Evolutionary conservation across 1,284 basidiomycete genomes (phyloP).

Genomic region (Kalmanozyma brasiliensis): DNA sequence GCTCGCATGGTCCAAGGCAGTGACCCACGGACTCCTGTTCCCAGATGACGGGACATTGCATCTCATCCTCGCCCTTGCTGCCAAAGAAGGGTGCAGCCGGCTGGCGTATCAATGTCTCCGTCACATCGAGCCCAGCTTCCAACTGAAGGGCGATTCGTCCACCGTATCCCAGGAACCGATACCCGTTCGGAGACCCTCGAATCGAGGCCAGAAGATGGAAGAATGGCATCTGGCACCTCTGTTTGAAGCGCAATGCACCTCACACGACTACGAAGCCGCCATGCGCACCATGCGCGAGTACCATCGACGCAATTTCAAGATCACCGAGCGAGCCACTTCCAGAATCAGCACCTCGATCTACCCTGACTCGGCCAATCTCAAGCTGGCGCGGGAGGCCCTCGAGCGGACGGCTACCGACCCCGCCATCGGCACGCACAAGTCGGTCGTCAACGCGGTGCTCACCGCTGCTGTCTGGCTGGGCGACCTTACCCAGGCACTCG

Average conservation of each 20-base stretch:
- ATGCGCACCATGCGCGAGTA: slow-evolving; percentile 26
- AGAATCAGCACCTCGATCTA: slow-evolving; percentile 37
- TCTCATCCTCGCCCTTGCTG: slow-evolving; percentile 37
- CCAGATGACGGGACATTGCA: slow-evolving; percentile 54
- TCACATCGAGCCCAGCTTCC: slow-evolving; percentile 21
- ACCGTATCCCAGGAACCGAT: not conserved
- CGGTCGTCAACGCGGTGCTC: slow-evolving; percentile 38
- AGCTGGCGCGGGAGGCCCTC: slow-evolving; percentile 26
- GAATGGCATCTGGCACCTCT: slow-evolving; percentile 57
- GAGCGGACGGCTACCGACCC: slow-evolving; percentile 5
- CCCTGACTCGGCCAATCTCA: slow-evolving; percentile 9
- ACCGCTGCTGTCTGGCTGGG: slow-evolving; percentile 32
- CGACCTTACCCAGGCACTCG: slow-evolving; percentile 29
- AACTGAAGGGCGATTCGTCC: not conserved
- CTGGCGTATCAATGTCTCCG: slow-evolving; percentile 33
- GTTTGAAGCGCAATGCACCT: slow-evolving; percentile 52
- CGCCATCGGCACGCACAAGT: slow-evolving; percentile 17
- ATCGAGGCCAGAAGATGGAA: slow-evolving; percentile 29
- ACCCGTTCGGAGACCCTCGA: too few relatives aligned
- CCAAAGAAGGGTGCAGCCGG: slow-evolving; percentile 41
- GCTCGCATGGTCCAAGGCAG: slow-evolving; percentile 50
- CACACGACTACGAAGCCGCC: slow-evolving; percentile 35
- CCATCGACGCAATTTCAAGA: slow-evolving; percentile 5
- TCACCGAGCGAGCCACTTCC: slow-evolving; percentile 14
- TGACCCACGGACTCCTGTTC: slow-evolving; percentile 20